phyloP scores from a whole-genome alignment of 2,329 filamentous ascomycete genomes.

The Fusarium pseudoanthophilum region DNA sequence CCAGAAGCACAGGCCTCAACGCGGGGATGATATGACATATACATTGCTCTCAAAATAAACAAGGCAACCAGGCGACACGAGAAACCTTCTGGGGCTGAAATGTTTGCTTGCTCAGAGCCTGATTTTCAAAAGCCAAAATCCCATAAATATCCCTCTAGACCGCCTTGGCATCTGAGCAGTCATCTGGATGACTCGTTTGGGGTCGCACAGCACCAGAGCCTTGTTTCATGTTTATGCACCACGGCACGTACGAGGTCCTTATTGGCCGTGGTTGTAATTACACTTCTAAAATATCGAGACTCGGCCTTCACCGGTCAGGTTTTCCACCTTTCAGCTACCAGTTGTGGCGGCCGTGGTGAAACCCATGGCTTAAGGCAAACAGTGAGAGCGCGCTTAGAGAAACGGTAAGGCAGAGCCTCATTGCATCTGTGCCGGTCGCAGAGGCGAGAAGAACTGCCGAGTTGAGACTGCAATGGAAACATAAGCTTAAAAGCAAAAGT shows the following conservation, averaged over 20 bases:
- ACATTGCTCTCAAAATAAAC: not conserved
- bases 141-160: not conserved
- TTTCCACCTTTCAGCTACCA: not conserved
- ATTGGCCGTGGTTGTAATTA: not conserved
- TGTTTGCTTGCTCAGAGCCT: not conserved
- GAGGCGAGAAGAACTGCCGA: not conserved
- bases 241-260: not conserved
- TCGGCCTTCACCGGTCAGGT: not conserved
- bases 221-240: not conserved
- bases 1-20: not conserved
- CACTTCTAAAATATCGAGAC: not conserved
- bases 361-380: not conserved
- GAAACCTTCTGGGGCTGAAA: not conserved
- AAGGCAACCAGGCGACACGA: not conserved
- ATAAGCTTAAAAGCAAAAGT: not conserved
- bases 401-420: not conserved
- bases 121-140: not conserved
- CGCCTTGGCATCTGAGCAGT: not conserved
- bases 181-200: not conserved
- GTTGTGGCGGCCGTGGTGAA: not conserved
- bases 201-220: not conserved
- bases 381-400: not conserved
- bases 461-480: rapidly evolving
- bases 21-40: not conserved
- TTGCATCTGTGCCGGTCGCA: not conserved